Percentiles rank a stretch among this genome's conserved stretches.
Conservation (phyloP, 176 grass and related monocot genomes). For the Musa acuminata region DNA sequence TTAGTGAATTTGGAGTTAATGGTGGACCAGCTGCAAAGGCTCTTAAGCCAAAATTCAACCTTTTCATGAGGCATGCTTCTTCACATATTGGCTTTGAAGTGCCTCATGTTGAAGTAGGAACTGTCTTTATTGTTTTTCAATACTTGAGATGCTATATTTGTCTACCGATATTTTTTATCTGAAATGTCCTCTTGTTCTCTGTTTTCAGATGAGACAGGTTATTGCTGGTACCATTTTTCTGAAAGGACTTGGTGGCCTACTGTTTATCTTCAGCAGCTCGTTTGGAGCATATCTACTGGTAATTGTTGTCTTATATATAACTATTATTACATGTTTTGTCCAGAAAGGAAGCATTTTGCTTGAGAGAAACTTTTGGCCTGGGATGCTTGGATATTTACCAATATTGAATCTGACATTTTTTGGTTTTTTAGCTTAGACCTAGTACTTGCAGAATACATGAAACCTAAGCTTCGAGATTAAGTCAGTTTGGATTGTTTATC, state of each 20-base stretch:
- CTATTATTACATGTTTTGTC: too few relatives aligned
- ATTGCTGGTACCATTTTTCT: constrained; percentile 56
- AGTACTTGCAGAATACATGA: too few relatives aligned
- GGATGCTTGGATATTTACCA: too few relatives aligned
- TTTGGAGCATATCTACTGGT: constrained; percentile 87
- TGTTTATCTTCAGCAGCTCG: constrained; percentile 85
- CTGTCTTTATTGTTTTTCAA: not conserved
- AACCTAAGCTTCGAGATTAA: too few relatives aligned
- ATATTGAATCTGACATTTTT: too few relatives aligned
- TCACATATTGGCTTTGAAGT: constrained; percentile 48
- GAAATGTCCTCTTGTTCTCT: constrained; percentile 9
- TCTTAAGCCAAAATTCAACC: constrained; percentile 50
- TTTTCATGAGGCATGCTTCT: constrained; percentile 49
- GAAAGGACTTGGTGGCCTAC: constrained; percentile 79
- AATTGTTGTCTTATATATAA: not conserved
- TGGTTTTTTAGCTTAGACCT: too few relatives aligned
- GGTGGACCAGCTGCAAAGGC: constrained; percentile 75
- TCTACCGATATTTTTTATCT: not conserved
- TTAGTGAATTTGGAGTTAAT: constrained; percentile 68
- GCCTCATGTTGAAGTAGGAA: constrained; percentile 62
- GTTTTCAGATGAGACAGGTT: constrained; percentile 69
- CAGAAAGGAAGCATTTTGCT: too few relatives aligned
- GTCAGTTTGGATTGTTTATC: too few relatives aligned
- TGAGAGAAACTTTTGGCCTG: too few relatives aligned
- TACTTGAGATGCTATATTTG: not conserved